These are phyloP conservation scores for Hyphopichia khmerensis DNA, from an alignment of 1,139 yeast species.

Conservation along the genomic window DNA sequence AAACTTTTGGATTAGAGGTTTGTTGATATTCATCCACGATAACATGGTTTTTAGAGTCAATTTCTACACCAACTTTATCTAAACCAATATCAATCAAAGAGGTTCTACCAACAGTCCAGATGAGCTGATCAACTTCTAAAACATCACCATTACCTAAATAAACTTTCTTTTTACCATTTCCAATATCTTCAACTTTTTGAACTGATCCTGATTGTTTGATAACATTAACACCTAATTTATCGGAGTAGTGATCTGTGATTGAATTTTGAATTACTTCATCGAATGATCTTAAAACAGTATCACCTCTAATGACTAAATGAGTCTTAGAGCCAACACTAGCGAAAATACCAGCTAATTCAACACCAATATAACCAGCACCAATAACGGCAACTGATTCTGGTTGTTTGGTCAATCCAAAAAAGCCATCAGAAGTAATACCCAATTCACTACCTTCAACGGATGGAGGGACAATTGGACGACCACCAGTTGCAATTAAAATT, in stretches of 20 bases:
- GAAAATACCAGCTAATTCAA: conserved; percentile 93
- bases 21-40: conserved; percentile 85
- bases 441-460: conserved; percentile 74
- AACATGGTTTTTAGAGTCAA: conserved; percentile 58
- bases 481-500: conserved; percentile 90
- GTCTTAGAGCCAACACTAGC: conserved; percentile 85
- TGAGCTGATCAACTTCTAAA: conserved; percentile 72
- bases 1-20: conserved; percentile 69
- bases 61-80: conserved; percentile 70
- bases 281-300: conserved; percentile 82
- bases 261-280: conserved; percentile 80
- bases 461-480: conserved; percentile 72
- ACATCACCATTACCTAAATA: conserved; percentile 51
- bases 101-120: conserved; percentile 94
- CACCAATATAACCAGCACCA: conserved; percentile 98
- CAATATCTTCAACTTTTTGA: conserved; percentile 56
- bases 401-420: conserved; percentile 74
- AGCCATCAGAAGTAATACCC: conserved; percentile 90
- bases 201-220: conserved; percentile 66
- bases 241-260: conserved; percentile 73
- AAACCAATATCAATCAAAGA: conserved; percentile 73
- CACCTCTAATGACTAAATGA: conserved; percentile 85
- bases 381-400: conserved; percentile 92
- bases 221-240: conserved; percentile 73
- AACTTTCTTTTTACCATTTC: conserved; percentile 62